Evolutionary conservation across 2,329 filamentous ascomycete genomes (phyloP), one percentile per base, ranked within the genome.

Genomic region (Nothophaeocryptopus gaeumannii): DNA sequence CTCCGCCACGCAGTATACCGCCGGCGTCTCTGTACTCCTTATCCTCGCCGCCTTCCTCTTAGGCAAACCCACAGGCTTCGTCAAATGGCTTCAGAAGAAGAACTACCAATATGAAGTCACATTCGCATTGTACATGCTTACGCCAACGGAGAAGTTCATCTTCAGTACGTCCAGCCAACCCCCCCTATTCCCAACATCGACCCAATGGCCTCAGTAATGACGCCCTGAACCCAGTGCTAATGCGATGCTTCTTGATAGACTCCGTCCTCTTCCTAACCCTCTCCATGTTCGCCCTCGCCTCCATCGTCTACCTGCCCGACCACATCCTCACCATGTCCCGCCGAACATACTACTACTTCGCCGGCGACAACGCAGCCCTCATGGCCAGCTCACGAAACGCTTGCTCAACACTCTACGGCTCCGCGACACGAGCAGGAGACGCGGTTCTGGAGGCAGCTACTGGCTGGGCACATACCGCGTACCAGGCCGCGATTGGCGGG

Each of bases 91-190:
- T 60, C 85, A 90, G 72, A 82, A 91, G 72, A 99, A 99, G 80
- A 85, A 91, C 70, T 96, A 97, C 78, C 93, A 97, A 77, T 90
- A 97, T 69, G 93, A 99, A 75, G 92, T 97, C 70, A 96, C 92
- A 10, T 93, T 95, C 72, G 86, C 88, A 54, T 81, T 97, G 20
- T 97, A 99, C 79, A 97, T 99, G 88, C 86, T 96, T 63, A 96
- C 91, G 33, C 87, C 90, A 1, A 90, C 87, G 45, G 93, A 99
- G 77, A 96, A 96, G 72, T 92, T 96, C 73, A 85, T 96, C 63
- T 95, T 97, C 74, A 97, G 93, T 97, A 80, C 50, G 89, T 73
- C 44, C 42, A 53, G 30, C 41, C 38, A 40, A 15, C 42, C 26
- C 40, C 39, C 31, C 32, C 7, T 14, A 30, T 37, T 45, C 45